These are phyloP conservation scores for Yarrowia keelungensis DNA, from an alignment of 805 yeast species.

Conservation along the genomic window DNA sequence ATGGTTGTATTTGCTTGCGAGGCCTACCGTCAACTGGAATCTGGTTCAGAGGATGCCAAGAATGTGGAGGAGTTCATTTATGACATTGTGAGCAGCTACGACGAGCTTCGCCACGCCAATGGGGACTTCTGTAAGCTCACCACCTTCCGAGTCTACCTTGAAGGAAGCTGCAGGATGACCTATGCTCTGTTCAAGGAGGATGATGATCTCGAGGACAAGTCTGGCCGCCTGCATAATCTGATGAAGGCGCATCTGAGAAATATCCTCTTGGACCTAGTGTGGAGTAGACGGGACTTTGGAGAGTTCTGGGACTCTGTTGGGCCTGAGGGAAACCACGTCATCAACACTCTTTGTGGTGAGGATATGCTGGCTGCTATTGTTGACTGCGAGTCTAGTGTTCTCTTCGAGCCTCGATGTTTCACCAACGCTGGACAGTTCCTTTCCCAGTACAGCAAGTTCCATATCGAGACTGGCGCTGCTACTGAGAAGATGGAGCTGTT, in stretches of 20 bases:
- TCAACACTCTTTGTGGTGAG: constrained; percentile 28
- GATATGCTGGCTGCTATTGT: constrained; percentile 21
- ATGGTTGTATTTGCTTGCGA: constrained; percentile 30
- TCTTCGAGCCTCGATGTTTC: constrained; percentile 28
- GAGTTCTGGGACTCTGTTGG: constrained; percentile 39
- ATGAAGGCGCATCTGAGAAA: constrained; percentile 23
- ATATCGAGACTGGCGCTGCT: constrained; percentile 10
- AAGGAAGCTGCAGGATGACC: constrained; percentile 23
- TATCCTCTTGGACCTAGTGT: constrained; percentile 18
- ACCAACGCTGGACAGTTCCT: constrained; percentile 30
- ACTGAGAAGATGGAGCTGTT: constrained; percentile 22
- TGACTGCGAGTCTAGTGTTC: constrained; percentile 14
- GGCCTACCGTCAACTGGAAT: constrained; percentile 6
- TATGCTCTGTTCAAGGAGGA: constrained; percentile 26
- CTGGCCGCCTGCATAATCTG: neutral
- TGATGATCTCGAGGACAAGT: neutral
- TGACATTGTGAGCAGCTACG: constrained; percentile 14
- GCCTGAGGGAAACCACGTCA: constrained; percentile 27
- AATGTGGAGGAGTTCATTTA: constrained; percentile 7
- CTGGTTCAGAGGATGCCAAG: constrained; percentile 3
- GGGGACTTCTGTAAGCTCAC: constrained; percentile 30
- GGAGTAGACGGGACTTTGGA: constrained; percentile 28
- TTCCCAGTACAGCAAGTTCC: constrained; percentile 30
- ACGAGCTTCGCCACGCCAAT: constrained; percentile 26
- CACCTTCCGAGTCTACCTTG: constrained; percentile 24